phyloP scores from a whole-genome alignment of 345 rosid genomes.

The Cochlearia excelsa region DNA sequence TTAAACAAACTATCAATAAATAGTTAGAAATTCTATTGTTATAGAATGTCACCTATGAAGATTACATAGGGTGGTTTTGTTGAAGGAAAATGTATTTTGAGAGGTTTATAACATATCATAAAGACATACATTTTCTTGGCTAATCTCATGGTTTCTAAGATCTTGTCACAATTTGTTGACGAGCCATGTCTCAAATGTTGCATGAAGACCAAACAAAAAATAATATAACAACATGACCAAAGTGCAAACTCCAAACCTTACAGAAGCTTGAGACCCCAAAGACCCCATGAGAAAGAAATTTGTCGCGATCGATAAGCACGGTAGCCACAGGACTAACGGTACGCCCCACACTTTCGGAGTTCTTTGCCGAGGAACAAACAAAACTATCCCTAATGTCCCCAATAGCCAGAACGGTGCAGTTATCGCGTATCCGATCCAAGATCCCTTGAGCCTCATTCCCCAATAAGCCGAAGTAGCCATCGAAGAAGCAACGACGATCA shows the following conservation, averaged over 20 bases:
- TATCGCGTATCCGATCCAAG: constrained; percentile 52
- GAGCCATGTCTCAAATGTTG: constrained; percentile 34
- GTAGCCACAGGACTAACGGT: constrained; percentile 69
- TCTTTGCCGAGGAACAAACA: constrained; percentile 47
- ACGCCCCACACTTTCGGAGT: constrained; percentile 62
- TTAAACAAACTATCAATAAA: neutral
- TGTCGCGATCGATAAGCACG: constrained; percentile 47
- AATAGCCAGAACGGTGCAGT: constrained; percentile 51
- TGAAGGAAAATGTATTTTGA: constrained; percentile 9
- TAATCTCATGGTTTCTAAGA: neutral
- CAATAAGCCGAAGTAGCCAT: constrained; percentile 43
- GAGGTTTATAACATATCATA: neutral
- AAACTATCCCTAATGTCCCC: constrained; percentile 41
- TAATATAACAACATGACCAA: constrained; percentile 30
- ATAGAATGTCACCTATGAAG: too few species aligned
- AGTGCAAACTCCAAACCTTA: constrained; percentile 44
- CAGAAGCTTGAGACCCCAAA: constrained; percentile 44
- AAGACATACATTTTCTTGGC: neutral
- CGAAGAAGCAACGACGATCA: constrained; percentile 43
- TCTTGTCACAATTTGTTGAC: constrained; percentile 21
- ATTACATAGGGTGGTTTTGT: constrained; percentile 1
- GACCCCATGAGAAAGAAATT: constrained; percentile 62
- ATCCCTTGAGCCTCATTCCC: constrained; percentile 34
- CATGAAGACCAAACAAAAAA: constrained; percentile 34
- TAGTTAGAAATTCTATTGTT: too few species aligned